Evolutionary conservation across 169 alveolate species (phyloP).

Genomic region (Plasmodium ovale): DNA sequence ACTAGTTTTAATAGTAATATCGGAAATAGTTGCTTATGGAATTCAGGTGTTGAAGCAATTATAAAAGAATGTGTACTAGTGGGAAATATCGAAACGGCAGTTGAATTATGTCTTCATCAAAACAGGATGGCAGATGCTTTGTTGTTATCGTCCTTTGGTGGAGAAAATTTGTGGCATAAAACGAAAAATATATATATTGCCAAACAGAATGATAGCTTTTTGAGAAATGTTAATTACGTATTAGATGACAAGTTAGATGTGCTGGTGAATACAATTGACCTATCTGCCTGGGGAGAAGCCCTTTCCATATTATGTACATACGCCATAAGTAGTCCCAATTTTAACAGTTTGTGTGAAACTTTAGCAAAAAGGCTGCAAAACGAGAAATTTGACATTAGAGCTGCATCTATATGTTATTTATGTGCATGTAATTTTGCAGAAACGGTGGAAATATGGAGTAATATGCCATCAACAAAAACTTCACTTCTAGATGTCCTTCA

Average conservation of each 20-base stretch:
- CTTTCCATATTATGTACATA: constrained; percentile 80
- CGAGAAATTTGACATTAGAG: constrained; percentile 78
- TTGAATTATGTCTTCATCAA: constrained; percentile 78
- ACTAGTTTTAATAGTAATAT: background rate
- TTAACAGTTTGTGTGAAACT: constrained; percentile 74
- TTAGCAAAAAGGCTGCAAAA: constrained; percentile 82
- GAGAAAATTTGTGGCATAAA: constrained; percentile 81
- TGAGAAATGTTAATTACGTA: constrained; percentile 77
- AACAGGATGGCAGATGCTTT: constrained; percentile 81
- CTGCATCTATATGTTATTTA: constrained; percentile 87
- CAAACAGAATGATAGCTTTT: constrained; percentile 76
- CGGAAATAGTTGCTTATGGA: constrained; percentile 16
- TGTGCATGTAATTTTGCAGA: constrained; percentile 85
- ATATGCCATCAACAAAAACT: constrained; percentile 80
- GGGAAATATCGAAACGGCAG: constrained; percentile 84
- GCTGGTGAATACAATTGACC: constrained; percentile 77
- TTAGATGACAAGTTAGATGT: constrained; percentile 78
- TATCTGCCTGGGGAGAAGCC: constrained; percentile 82
- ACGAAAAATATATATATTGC: constrained; percentile 69
- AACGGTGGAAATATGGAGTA: constrained; percentile 85
- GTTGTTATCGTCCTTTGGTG: constrained; percentile 85
- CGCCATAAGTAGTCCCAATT: constrained; percentile 68
- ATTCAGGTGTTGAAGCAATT: constrained; percentile 67
- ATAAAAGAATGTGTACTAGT: constrained; percentile 77
- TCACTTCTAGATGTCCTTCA: constrained; percentile 78